phyloP scores from a whole-genome alignment of 1,139 yeast species.

The Protomyces inouyei region DNA sequence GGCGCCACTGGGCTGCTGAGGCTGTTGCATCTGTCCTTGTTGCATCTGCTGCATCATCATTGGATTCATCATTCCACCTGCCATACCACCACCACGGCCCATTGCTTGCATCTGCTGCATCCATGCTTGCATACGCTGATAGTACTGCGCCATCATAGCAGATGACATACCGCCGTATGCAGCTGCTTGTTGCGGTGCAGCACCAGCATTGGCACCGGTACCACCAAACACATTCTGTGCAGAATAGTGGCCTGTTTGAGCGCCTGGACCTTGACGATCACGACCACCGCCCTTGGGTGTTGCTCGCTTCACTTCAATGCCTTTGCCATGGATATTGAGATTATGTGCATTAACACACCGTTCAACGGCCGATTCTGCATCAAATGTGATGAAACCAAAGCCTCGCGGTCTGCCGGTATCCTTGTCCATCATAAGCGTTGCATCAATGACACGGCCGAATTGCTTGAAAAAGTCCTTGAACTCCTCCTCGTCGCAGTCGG shows the following conservation, averaged over 20 bases:
- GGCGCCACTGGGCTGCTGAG: slow-evolving; percentile 19
- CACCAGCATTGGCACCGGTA: slow-evolving; percentile 43
- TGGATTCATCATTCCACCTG: slow-evolving; percentile 19
- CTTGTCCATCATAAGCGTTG: slow-evolving; percentile 95
- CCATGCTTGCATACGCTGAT: slow-evolving; percentile 79
- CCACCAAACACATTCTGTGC: slow-evolving; percentile 33
- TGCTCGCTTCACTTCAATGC: slow-evolving; percentile 94
- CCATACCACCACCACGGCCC: slow-evolving; percentile 33
- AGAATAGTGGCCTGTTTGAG: slow-evolving; percentile 28
- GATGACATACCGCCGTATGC: slow-evolving; percentile 58
- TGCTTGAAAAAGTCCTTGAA: slow-evolving; percentile 82
- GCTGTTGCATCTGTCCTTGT: slow-evolving; percentile 35
- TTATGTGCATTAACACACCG: slow-evolving; percentile 58
- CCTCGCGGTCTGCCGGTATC: slow-evolving; percentile 98
- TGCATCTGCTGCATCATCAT: slow-evolving; percentile 34
- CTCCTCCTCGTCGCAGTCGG: slow-evolving; percentile 89
- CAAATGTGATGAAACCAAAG: slow-evolving; percentile 95
- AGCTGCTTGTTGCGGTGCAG: slow-evolving; percentile 36
- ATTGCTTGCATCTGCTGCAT: slow-evolving; percentile 56
- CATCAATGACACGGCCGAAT: slow-evolving; percentile 91
- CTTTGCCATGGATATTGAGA: slow-evolving; percentile 32
- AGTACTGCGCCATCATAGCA: slow-evolving; percentile 81
- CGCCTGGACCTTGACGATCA: slow-evolving; percentile 31
- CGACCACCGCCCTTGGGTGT: slow-evolving; percentile 65
- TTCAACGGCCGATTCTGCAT: slow-evolving; percentile 93